Base-by-base conservation (phyloP, 129 eudicot genomes). In the Chrysanthemum lavandulifolium region DNA sequence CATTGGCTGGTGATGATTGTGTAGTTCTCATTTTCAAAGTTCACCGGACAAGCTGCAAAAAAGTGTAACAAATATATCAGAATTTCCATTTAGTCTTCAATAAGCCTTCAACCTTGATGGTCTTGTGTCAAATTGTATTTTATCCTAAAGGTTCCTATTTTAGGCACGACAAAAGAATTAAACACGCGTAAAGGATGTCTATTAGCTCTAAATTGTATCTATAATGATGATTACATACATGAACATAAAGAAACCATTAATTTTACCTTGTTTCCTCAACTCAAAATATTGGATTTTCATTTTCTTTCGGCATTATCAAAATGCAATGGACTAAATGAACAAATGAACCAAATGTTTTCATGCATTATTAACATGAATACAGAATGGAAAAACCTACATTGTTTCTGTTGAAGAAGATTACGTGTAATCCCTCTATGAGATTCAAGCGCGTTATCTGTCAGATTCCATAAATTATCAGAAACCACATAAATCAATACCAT, bases 1-100 rank as follows among this genome's bases (percentile, higher is more conserved):
- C 97, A 91, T 55, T 82, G 85, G 81, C 92, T 91, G 56, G 97
- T 88, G 16, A 91, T 78, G 76, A 88, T 84, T 0, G 97, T 91
- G 80, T 86, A 88, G 90, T 88, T 88, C 68, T 86, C 81, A 40
- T 74, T 74, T 81, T 86, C 89, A 73, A 91, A 91, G 73, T 91
- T 78, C 59, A 88, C 75, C 0, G 86, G 78, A 72, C 97, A 91
- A 51, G 72, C 97, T 91, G 88, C 75, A 31, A 56, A 15, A 52
- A 57, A 40, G 58, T 27, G n/a, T 23, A 61, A 14, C 33, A 23
- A 27, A 21, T 8, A 13, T 1, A 72, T 60, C 18, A 25, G 49
- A 51, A 62, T 61, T 48, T 51, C 7, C 8, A 18, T 48, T 15
- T 2, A 59, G 4, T 27, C 2, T 16, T 29, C 47, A 8, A 50